Evolutionary conservation across 257 asterid species (phyloP).

Genomic region (Jaltomata sinuosa): DNA sequence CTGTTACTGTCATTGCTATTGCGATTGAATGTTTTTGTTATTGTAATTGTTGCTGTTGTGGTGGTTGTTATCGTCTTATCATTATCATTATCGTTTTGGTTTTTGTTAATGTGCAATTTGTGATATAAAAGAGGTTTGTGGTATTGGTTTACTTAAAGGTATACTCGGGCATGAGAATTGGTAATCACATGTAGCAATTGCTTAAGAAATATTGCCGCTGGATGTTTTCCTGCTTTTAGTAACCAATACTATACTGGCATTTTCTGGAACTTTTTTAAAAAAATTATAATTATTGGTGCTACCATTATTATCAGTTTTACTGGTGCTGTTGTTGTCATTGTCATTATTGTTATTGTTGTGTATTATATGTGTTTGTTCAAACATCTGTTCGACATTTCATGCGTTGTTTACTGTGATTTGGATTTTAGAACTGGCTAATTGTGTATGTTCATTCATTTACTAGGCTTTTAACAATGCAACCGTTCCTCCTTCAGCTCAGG

Average conservation of each 20-base stretch:
- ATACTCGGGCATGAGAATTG: neutral
- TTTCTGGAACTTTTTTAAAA: neutral
- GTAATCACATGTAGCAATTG: neutral
- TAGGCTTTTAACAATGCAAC: slow-evolving; percentile 82
- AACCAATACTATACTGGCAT: neutral
- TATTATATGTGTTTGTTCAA: neutral
- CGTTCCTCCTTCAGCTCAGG: slow-evolving; percentile 91
- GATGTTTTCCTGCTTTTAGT: neutral
- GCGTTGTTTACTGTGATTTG: neutral
- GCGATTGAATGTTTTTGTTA: neutral
- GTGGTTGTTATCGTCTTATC: neutral
- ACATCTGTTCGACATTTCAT: neutral
- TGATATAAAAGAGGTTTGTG: neutral
- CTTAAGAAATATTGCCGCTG: neutral
- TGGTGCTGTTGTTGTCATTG: neutral
- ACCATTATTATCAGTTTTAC: neutral
- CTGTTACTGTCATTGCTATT: neutral
- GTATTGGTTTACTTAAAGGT: neutral
- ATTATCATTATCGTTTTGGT: neutral
- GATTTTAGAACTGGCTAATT: neutral
- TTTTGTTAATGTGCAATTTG: neutral
- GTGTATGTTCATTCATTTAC: neutral
- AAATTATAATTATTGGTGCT: neutral
- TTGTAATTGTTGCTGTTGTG: neutral
- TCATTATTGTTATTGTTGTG: neutral